phyloP scores from a whole-genome alignment of 345 rosid genomes.

The Gossypium rotundifolium region DNA sequence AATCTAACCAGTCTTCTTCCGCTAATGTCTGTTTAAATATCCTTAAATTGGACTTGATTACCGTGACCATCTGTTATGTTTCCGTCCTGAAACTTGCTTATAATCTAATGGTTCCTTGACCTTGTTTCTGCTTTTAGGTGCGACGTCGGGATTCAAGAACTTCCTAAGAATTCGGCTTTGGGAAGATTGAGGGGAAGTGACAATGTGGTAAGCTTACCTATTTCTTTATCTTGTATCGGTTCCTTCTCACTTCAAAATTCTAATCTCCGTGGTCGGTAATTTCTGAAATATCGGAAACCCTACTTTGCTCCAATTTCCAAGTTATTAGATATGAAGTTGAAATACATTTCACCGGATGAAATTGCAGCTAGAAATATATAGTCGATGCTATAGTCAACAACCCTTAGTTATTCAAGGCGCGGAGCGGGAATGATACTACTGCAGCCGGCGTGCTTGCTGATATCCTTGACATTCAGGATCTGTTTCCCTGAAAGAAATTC shows the following conservation, averaged over 20 bases:
- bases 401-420: constrained; percentile 96
- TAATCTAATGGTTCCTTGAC: background rate
- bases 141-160: constrained; percentile 89
- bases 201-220: constrained; percentile 58
- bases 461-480: constrained; percentile 82
- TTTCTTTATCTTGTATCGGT: background rate
- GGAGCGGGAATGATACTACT: constrained; percentile 87
- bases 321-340: background rate
- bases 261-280: background rate
- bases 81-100: background rate
- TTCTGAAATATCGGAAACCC: background rate
- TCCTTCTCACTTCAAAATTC: background rate
- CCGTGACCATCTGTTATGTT: constrained; percentile 4
- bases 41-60: background rate
- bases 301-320: background rate
- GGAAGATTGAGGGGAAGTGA: constrained; percentile 96
- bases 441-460: constrained; percentile 94
- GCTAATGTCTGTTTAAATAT: background rate
- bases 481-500: constrained; percentile 37
- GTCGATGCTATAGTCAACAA: constrained; percentile 68
- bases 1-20: background rate
- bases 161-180: constrained; percentile 64
- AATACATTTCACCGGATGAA: constrained; percentile 5
- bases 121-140: constrained; percentile 38
- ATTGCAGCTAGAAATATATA: constrained; percentile 78